Percentiles rank a stretch among this genome's conserved stretches.
These are phyloP conservation scores for Podosphaera fusca DNA, from an alignment of 2,329 filamentous ascomycete genomes.

Conservation along the genomic window DNA sequence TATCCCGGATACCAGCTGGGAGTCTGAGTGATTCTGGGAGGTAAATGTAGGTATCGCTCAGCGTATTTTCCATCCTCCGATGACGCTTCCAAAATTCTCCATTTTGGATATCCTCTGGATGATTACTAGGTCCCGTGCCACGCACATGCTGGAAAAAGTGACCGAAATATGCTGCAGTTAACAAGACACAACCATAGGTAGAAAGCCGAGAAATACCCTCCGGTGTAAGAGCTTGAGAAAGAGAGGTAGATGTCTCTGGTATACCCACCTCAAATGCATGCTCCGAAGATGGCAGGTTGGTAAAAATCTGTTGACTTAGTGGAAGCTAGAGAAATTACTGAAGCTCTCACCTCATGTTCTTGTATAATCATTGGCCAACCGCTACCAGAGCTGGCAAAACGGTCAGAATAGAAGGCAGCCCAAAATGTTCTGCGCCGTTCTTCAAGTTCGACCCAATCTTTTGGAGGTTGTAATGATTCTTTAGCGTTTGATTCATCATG, in stretches of 20 bases:
- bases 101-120: slow-evolving; percentile 47
- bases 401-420: slow-evolving; percentile 61
- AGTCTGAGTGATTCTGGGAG: slow-evolving; percentile 54
- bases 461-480: slow-evolving; percentile 47
- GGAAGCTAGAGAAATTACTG: slow-evolving; percentile 22
- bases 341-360: slow-evolving; percentile 32
- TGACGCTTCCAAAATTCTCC: slow-evolving; percentile 76
- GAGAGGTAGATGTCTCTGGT: slow-evolving; percentile 35
- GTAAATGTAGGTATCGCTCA: slow-evolving; percentile 57
- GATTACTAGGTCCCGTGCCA: slow-evolving; percentile 42
- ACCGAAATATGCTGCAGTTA: slow-evolving; percentile 62
- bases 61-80: slow-evolving; percentile 54
- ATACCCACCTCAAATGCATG: slow-evolving; percentile 47
- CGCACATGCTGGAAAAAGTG: slow-evolving; percentile 64
- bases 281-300: slow-evolving; percentile 59
- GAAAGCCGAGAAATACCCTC: slow-evolving; percentile 36
- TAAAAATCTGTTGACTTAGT: slow-evolving; percentile 22
- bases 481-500: slow-evolving; percentile 41
- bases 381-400: slow-evolving; percentile 69
- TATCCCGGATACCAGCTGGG: slow-evolving; percentile 42
- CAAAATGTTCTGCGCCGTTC: slow-evolving; percentile 73
- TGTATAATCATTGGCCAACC: slow-evolving; percentile 75
- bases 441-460: slow-evolving; percentile 60
- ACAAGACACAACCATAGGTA: slow-evolving; percentile 45
- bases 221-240: slow-evolving; percentile 35